Evolutionary conservation across 768 basidiomycete species (phyloP).

Genomic region (Lactarius akahatsu): DNA sequence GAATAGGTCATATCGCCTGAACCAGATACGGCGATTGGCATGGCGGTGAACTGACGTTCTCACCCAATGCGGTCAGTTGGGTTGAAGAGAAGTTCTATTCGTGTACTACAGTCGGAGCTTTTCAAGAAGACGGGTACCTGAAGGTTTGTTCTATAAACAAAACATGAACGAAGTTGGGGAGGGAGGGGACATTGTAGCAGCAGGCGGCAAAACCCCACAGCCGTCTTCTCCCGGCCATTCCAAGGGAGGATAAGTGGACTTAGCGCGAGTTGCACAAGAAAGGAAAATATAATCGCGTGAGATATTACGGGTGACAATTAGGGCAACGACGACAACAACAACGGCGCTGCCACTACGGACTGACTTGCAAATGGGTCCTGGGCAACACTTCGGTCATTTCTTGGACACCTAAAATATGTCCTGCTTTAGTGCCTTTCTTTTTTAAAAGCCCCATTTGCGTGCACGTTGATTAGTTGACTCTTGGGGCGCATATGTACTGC

Average conservation of each 20-base stretch:
- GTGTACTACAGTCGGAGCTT: background rate
- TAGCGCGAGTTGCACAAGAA: conserved; percentile 20
- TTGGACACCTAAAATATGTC: too few relatives aligned
- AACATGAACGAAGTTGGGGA: background rate
- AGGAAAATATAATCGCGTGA: conserved; percentile 8
- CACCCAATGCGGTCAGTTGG: background rate
- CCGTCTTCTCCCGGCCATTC: background rate
- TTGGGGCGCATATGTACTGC: too few relatives aligned
- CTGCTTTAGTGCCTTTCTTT: too few relatives aligned
- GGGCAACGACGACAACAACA: too few relatives aligned
- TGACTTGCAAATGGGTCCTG: too few relatives aligned
- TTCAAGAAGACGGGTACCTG: background rate
- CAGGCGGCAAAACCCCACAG: background rate
- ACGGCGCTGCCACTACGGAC: too few relatives aligned
- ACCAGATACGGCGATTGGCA: conserved; percentile 8
- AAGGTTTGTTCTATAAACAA: conserved; percentile 4
- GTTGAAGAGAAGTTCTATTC: background rate
- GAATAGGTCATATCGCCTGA: conserved; percentile 2
- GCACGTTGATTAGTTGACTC: too few relatives aligned
- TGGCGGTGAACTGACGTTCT: conserved; percentile 6
- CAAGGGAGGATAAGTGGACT: conserved; percentile 19
- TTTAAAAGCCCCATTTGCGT: too few relatives aligned
- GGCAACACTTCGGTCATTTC: too few relatives aligned
- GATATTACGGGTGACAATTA: background rate
- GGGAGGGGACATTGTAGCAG: background rate